Evolutionary conservation across 345 rosid genomes (phyloP), one percentile per base, ranked within the genome.

Genomic region (Durio zibethinus): DNA sequence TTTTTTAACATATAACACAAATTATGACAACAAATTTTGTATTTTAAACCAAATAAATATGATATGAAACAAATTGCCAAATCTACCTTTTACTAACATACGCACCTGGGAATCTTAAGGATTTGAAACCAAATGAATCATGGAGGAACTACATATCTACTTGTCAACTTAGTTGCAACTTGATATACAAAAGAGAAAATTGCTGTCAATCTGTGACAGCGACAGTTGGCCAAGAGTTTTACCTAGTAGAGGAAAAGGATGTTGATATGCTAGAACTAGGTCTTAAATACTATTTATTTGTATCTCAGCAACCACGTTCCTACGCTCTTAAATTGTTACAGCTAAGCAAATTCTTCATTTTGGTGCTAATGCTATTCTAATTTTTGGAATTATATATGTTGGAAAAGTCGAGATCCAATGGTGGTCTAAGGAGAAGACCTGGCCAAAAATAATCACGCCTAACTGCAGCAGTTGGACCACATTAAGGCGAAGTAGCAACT

Each of bases 381-480:
- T 1, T 47, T 50, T 72, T 72, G 33, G 27, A 48, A 48, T 29
- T 29, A 20, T 33, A 18, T 52, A 20, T 47, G 52, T 31, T 50
- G 75, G 75, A 71, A 71, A 72, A 20, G 31, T 52, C 12, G 61
- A 54, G 43, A n/a, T 42, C 7, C 20, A 43, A 23, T 6, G n/a
- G 53, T 43, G 72, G 21, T 10, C 59, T 29, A 53, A 35, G 45
- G 31, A 52, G 47, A 72, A 35, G 27, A 72, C 29, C 29, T 18
- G 15, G 23, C 61, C 47, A 72, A 52, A 72, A 72, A 33, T 11
- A 21, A 33, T 45, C 75, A 52, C 62, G 75, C 68, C 68, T 63
- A 63, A 43, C 52, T 72, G 75, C 62, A 72, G 62, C 31, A 72
- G 75, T 52, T 52, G 75, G 75, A 72, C 75, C 75, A 72, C 47